Evolutionary conservation across 23 red algal species (phyloP), one percentile per base, ranked within the genome.

Genomic region (Gracilaria vermiculophylla): DNA sequence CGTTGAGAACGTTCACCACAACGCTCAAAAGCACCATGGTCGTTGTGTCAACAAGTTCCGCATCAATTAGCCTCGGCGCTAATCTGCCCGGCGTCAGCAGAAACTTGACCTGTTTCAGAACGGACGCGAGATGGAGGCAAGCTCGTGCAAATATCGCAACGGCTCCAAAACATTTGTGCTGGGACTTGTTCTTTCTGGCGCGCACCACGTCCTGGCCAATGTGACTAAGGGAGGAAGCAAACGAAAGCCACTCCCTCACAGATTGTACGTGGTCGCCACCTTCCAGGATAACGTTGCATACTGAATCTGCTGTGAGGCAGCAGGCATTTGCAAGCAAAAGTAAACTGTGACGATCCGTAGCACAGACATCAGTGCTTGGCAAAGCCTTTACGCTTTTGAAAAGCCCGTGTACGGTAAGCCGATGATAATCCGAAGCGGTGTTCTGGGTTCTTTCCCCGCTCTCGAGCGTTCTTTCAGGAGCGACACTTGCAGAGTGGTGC

Each of bases 301-400:
- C 51, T n/a, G 47, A 54, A 48, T 85, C 81, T 11, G 62, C 41
- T 16, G 62, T 23, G 17, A 85, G 48, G 51, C 55, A 43, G 31
- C 40, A 62, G 19, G 64, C 81, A 24, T 66, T 69, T 62, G 48
- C 61, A 8, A 85, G 45, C n/a, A 85, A 21, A 23, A 51, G 37
- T 2, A 69, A 14, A 51, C 61, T 33, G 4, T 69, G 37, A n/a
- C 45, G 58, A 0, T 85, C 24, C 50, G 34, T 66, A 7, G 64
- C 81, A 56, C 81, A 85, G n/a, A 62, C 49, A 28, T 85, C 58
- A 72, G 64, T 85, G 62, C 58, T 72, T 32, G 57, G 57, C 23
- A 85, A 40, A 32, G 60, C 62, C 27, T 66, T 39, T 39, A 85
- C 39, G 34, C 64, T 66, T 44, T 69, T 72, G 5, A 69, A 52